phyloP scores from a whole-genome alignment of 805 yeast species.

The Candida coquimbonensis region DNA sequence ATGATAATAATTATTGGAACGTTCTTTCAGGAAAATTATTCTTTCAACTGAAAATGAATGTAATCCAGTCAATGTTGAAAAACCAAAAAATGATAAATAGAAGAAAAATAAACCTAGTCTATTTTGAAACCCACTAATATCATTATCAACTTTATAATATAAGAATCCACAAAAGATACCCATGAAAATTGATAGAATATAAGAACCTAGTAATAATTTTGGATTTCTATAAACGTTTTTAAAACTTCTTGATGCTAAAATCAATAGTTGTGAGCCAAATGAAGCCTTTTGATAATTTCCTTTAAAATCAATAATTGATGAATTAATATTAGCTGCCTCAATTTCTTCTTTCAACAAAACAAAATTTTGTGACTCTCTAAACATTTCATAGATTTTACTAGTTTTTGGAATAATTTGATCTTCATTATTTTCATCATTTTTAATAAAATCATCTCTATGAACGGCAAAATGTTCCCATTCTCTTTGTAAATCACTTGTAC shows the following conservation, averaged over 20 bases:
- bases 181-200: constrained; percentile 64
- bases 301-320: constrained; percentile 17
- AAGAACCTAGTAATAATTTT: constrained; percentile 76
- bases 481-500: constrained; percentile 48
- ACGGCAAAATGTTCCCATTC: constrained; percentile 87
- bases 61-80: constrained; percentile 85
- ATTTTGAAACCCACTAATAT: constrained; percentile 94
- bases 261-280: constrained; percentile 56
- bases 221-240: constrained; percentile 93
- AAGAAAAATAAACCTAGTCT: constrained; percentile 91
- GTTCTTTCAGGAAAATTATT: constrained; percentile 82
- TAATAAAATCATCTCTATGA: constrained; percentile 50
- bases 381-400: constrained; percentile 23
- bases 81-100: constrained; percentile 85
- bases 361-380: constrained; percentile 26
- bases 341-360: constrained; percentile 27
- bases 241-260: constrained; percentile 80
- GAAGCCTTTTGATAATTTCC: constrained; percentile 38
- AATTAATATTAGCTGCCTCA: constrained; percentile 18
- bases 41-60: constrained; percentile 86
- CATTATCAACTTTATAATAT: constrained; percentile 77
- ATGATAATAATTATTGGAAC: constrained; percentile 90
- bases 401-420: neutral
- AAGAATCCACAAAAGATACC: constrained; percentile 82
- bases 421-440: constrained; percentile 7